Evolutionary conservation across 73 alveolate genomes (phyloP).

Genomic region (Tetrahymena thermophila): DNA sequence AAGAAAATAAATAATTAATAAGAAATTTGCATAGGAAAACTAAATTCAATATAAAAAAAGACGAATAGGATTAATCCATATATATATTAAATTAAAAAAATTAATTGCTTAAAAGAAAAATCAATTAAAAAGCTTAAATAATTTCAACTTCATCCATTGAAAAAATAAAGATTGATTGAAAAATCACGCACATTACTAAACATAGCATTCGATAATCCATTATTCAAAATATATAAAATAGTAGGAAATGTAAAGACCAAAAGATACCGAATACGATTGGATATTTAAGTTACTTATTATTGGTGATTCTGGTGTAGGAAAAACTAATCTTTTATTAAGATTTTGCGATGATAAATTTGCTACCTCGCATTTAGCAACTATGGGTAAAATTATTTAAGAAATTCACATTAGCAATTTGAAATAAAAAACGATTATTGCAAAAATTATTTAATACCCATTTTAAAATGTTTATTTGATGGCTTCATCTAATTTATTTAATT

Average conservation of each 20-base stretch:
- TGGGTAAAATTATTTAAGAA: slow-evolving; percentile 5
- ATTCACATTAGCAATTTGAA: background rate
- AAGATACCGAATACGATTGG: slow-evolving; percentile 41
- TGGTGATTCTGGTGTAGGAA: slow-evolving; percentile 68
- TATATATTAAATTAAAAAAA: background rate
- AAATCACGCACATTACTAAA: background rate
- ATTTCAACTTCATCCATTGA: background rate
- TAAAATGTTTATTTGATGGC: background rate
- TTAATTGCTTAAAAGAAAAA: background rate
- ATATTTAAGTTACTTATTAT: slow-evolving; percentile 51
- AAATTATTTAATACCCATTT: no score
- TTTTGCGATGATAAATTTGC: slow-evolving; percentile 53
- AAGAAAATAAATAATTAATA: background rate
- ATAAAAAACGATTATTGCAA: background rate
- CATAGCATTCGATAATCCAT: background rate
- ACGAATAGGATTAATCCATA: background rate
- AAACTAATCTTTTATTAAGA: slow-evolving; percentile 51
- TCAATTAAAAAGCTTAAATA: background rate
- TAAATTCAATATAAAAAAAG: background rate
- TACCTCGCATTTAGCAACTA: slow-evolving; percentile 49
- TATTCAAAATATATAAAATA: background rate
- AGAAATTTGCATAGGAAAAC: background rate
- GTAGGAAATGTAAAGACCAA: background rate
- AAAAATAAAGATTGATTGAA: background rate
- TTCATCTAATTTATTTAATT: no score